Base-by-base conservation (phyloP, 2,329 filamentous ascomycete genomes). In the Trichophyton mentagrophytes region DNA sequence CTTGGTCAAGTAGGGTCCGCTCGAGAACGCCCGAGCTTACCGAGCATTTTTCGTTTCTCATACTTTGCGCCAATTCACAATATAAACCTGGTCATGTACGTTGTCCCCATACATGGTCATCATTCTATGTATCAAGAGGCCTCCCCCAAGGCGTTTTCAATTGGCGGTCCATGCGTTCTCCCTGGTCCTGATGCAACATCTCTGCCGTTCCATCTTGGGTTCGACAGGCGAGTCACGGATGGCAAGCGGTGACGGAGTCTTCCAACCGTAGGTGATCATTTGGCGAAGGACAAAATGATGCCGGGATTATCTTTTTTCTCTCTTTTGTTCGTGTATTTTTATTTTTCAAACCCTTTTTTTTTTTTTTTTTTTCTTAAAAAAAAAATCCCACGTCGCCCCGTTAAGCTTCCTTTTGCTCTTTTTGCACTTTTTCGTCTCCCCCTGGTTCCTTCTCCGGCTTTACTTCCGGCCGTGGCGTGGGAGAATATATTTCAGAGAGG, bases 401-500 rank as follows among this genome's bases (percentile, higher is more conserved):
- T 55, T 27, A 55, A 55, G 51, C 51, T 38, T 55, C 51, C 27
- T 36, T 36, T 36, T n/a, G 51, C 27, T 17, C 51, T 11, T 17
- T 38, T 9, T 38, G 33, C 9, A 38, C 27, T 30, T 36, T 27
- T 7, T 27, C 13, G 3, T 38, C 30, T n/a, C 15, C 27, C 11
- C 17, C 27, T 55, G 51, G 51, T n/a, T 17, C 27, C 51, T 13
- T 33, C 17, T 36, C 51, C 51, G 56, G 36, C 42, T 49, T 49
- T n/a, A 30, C n/a, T 59, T 38, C 57, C 15, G 57, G 62, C 17
- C 58, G 60, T 61, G 74, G 70, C 8, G 74, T 75, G 58, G 79
- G 77, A 61, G 78, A 77, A 65, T 81, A 83, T 59, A 86, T 78
- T 69, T 86, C 84, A 49, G 82, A 79, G 56, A 86, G 69, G 68